A percentile compares a stretch with the other conserved stretches of the same genome.
phyloP scores from a whole-genome alignment of 1,284 basidiomycete genomes.

The Dichomitus squalens region DNA sequence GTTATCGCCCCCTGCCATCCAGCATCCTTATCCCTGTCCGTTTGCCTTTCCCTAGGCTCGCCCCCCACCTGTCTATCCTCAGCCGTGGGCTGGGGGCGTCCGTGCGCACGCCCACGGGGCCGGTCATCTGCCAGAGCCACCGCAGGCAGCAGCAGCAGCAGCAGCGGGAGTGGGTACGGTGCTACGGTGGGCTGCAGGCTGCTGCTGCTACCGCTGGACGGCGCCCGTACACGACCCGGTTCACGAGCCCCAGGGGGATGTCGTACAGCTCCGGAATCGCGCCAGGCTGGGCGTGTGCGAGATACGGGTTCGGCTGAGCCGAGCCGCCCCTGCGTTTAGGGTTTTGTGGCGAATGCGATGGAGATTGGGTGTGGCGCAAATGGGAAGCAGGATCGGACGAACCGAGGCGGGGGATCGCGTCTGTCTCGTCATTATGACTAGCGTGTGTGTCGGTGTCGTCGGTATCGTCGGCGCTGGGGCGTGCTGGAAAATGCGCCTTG shows the following conservation, averaged over 20 bases:
- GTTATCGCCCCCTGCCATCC: no score
- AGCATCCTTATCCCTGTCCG: background rate
- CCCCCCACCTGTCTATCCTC: no score
- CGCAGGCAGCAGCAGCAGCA: no score
- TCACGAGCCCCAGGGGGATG: constrained; percentile 81
- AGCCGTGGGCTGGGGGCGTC: no score
- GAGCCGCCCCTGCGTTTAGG: background rate
- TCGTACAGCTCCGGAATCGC: constrained; percentile 73
- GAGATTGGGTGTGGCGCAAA: background rate
- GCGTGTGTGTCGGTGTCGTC: background rate
- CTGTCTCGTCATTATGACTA: no score
- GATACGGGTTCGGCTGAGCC: constrained; percentile 40
- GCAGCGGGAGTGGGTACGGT: background rate
- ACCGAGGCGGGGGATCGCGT: background rate
- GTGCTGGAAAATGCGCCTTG: constrained; percentile 48
- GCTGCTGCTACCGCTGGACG: background rate
- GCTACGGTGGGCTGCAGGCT: background rate
- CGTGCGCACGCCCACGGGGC: no score
- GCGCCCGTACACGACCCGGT: constrained; percentile 47
- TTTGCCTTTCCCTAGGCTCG: no score
- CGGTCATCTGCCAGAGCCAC: no score
- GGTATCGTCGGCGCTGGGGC: background rate
- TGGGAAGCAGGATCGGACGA: background rate
- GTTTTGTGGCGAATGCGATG: background rate
- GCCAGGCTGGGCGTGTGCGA: constrained; percentile 45